A percentile compares a stretch with the other conserved stretches of the same genome.
These are phyloP conservation scores for Zygosaccharomyces bailii DNA, from an alignment of 805 yeast genomes.

Conservation along the genomic window DNA sequence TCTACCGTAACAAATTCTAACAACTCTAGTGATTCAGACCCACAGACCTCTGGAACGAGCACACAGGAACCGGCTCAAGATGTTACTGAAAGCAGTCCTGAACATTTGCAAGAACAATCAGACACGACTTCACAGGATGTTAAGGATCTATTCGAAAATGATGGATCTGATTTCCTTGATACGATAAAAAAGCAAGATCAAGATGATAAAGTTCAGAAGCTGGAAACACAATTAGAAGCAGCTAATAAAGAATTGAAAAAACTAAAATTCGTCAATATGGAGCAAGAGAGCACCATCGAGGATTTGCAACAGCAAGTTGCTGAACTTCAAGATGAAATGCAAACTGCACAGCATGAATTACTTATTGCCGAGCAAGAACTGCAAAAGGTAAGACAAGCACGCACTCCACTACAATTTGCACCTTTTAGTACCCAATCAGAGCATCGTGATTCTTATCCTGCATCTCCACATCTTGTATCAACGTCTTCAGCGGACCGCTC, in stretches of 20 bases:
- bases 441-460: conserved; percentile 14
- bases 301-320: conserved; percentile 38
- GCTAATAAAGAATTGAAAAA: conserved; percentile 36
- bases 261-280: conserved; percentile 35
- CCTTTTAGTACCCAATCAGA: conserved; percentile 20
- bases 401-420: conserved; percentile 17
- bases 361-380: conserved; percentile 24
- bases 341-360: conserved; percentile 27
- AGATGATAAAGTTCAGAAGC: conserved; percentile 33
- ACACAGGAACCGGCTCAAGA: neutral
- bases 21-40: no score
- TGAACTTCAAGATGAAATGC: conserved; percentile 32
- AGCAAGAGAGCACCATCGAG: conserved; percentile 35
- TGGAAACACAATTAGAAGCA: conserved; percentile 40
- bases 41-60: no score
- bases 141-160: conserved; percentile 8
- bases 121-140: neutral
- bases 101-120: neutral
- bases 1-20: no score
- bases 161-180: conserved; percentile 30
- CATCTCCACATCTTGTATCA: neutral
- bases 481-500: conserved; percentile 46
- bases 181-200: conserved; percentile 35
- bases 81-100: neutral
- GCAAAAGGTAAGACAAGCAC: conserved; percentile 26